Conservation (phyloP, 2,329 filamentous ascomycete genomes). For the Hypoxylon sp. region DNA sequence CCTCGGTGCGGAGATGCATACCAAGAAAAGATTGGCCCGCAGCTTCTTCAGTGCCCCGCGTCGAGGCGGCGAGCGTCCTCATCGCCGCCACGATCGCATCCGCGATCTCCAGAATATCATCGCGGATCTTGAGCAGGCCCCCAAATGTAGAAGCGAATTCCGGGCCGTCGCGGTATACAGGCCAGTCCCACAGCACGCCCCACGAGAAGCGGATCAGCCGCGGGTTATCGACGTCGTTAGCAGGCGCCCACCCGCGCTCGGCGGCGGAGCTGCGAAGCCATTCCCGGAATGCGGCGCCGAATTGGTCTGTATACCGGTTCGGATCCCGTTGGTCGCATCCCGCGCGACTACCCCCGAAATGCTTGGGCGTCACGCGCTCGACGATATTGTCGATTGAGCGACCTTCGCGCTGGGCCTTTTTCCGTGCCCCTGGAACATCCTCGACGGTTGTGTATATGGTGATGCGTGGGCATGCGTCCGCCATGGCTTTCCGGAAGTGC, state of each 20-base stretch:
- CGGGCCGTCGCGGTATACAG: conserved; percentile 61
- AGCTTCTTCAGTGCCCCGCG: conserved; percentile 34
- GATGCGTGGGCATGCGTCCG: conserved; percentile 58
- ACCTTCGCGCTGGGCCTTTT: conserved; percentile 49
- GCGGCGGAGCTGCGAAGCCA: conserved; percentile 47
- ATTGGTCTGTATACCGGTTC: conserved; percentile 58
- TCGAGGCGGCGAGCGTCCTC: conserved; percentile 44
- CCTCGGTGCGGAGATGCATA: conserved; percentile 63
- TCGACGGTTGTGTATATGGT: conserved; percentile 55
- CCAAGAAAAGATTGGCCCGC: conserved; percentile 53
- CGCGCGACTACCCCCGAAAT: conserved; percentile 54
- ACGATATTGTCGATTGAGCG: conserved; percentile 45
- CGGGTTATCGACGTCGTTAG: conserved; percentile 49
- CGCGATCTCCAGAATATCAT: conserved; percentile 51
- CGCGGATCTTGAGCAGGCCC: conserved; percentile 59
- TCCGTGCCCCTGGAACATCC: conserved; percentile 56
- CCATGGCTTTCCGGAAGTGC: conserved; percentile 59
- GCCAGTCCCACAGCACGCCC: conserved; percentile 63
- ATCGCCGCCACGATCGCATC: conserved; percentile 41
- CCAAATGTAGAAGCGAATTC: conserved; percentile 62
- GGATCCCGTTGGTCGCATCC: conserved; percentile 58
- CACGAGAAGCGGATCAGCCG: conserved; percentile 57
- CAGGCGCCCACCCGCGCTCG: conserved; percentile 39
- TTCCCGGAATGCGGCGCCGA: conserved; percentile 53
- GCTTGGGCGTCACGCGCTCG: conserved; percentile 58